A percentile compares a stretch with the other conserved stretches of the same genome.
phyloP scores from a whole-genome alignment of 495 filamentous ascomycete species.

The Trichocladium antarcticum region DNA sequence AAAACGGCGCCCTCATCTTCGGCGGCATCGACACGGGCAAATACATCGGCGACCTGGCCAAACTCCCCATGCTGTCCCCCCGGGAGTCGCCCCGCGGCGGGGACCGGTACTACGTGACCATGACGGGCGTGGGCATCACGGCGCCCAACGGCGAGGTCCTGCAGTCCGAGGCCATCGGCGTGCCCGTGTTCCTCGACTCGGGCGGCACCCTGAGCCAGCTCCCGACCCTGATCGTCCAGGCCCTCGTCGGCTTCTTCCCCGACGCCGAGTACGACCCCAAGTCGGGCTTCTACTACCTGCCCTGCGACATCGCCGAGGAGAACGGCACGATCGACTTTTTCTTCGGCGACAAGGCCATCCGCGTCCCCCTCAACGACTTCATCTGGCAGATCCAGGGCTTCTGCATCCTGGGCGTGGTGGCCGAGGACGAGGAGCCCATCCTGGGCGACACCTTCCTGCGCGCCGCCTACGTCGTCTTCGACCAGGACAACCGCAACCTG shows the following conservation, averaged over 20 bases:
- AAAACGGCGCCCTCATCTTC: slow-evolving; percentile 60
- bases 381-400: slow-evolving; percentile 30
- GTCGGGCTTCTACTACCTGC: slow-evolving; percentile 42
- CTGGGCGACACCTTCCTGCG: slow-evolving; percentile 26
- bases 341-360: slow-evolving; percentile 42
- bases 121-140: slow-evolving; percentile 21
- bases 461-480: slow-evolving; percentile 27
- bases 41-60: slow-evolving; percentile 49
- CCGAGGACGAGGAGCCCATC: slow-evolving; percentile 17
- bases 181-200: slow-evolving; percentile 25
- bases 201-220: slow-evolving; percentile 21
- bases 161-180: slow-evolving; percentile 8
- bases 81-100: slow-evolving; percentile 21
- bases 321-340: slow-evolving; percentile 49
- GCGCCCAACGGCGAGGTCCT: slow-evolving; percentile 15
- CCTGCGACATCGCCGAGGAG: slow-evolving; percentile 45
- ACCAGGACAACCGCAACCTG: slow-evolving; percentile 28
- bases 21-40: slow-evolving; percentile 65
- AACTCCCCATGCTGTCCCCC: slow-evolving; percentile 37
- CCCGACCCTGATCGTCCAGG: slow-evolving; percentile 19
- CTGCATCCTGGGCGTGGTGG: slow-evolving; percentile 22
- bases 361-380: slow-evolving; percentile 52
- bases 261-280: slow-evolving; percentile 14
- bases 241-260: slow-evolving; percentile 17
- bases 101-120: slow-evolving; percentile 22